Evolutionary conservation across 805 yeast species (phyloP).

Genomic region (Saccharomyces jurei): DNA sequence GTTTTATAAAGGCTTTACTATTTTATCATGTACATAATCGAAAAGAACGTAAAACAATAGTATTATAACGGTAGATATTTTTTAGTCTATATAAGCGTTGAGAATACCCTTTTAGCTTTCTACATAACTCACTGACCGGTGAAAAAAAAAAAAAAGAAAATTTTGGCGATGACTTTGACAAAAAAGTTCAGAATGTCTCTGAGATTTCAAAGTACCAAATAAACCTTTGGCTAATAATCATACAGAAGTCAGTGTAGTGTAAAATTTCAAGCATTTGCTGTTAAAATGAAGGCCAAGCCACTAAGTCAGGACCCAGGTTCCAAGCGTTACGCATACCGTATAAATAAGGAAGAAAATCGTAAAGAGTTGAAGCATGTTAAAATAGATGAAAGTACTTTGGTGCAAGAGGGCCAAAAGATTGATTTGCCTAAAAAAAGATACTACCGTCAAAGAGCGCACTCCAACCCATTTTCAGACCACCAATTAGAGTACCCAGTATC

Average conservation of each 20-base stretch:
- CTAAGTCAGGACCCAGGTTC: conserved; percentile 22
- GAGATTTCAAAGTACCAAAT: neutral
- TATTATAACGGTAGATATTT: neutral
- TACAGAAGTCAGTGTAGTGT: neutral
- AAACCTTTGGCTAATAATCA: neutral
- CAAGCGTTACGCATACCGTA: conserved; percentile 35
- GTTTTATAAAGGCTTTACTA: neutral
- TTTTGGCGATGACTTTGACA: neutral
- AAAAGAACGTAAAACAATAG: neutral
- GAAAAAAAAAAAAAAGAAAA: neutral
- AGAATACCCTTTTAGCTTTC: neutral
- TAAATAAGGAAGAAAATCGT: conserved; percentile 43
- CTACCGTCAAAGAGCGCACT: conserved; percentile 95
- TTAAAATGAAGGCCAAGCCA: conserved; percentile 20
- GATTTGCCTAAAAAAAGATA: conserved; percentile 77
- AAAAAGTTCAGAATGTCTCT: neutral
- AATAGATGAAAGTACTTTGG: conserved; percentile 32
- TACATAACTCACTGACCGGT: neutral
- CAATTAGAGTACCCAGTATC: conserved; percentile 75
- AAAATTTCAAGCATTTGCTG: neutral
- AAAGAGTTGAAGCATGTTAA: conserved; percentile 40
- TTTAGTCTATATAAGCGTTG: neutral
- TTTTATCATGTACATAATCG: neutral
- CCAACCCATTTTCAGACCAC: conserved; percentile 95
- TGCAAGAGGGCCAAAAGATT: conserved; percentile 12